Conservation (phyloP, 179 eudicot species). For the Corrigiola litoralis region DNA sequence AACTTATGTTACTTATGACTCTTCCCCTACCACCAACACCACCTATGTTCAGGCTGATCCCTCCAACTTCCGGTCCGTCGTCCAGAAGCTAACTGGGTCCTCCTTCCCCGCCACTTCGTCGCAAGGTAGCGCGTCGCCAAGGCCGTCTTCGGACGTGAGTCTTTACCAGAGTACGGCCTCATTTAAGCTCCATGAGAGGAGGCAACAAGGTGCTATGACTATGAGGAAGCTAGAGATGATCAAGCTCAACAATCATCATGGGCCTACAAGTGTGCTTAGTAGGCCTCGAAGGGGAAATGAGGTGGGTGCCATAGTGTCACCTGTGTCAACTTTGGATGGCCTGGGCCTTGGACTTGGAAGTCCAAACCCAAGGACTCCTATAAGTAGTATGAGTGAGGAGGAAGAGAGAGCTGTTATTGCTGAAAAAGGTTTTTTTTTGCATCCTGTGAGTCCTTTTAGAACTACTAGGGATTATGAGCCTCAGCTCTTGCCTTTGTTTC, state of each 20-base stretch:
- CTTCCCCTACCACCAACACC: slow-evolving; percentile 34
- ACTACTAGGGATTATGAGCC: slow-evolving; percentile 38
- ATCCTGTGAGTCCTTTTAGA: slow-evolving; percentile 39
- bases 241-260: slow-evolving; percentile 23
- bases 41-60: slow-evolving; percentile 80
- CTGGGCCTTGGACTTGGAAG: slow-evolving; percentile 31
- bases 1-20: slow-evolving; percentile 12
- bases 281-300: slow-evolving; percentile 12
- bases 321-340: slow-evolving; percentile 62
- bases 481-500: slow-evolving; percentile 60
- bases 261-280: slow-evolving; percentile 10
- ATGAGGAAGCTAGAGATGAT: slow-evolving; percentile 48
- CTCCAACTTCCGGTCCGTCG: slow-evolving; percentile 60
- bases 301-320: slow-evolving; percentile 38
- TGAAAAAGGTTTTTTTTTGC: slow-evolving; percentile 63
- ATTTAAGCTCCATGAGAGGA: slow-evolving; percentile 54
- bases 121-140: not conserved
- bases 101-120: slow-evolving; percentile 9
- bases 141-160: slow-evolving; percentile 17
- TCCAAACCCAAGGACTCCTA: slow-evolving; percentile 32
- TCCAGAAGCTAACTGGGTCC: slow-evolving; percentile 62
- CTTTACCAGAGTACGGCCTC: slow-evolving; percentile 10
- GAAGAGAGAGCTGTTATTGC: slow-evolving; percentile 52
- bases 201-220: slow-evolving; percentile 30
- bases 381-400: slow-evolving; percentile 16